Evolutionary conservation across 441 rosid genomes (phyloP).

Genomic region (Hura crepitans): DNA sequence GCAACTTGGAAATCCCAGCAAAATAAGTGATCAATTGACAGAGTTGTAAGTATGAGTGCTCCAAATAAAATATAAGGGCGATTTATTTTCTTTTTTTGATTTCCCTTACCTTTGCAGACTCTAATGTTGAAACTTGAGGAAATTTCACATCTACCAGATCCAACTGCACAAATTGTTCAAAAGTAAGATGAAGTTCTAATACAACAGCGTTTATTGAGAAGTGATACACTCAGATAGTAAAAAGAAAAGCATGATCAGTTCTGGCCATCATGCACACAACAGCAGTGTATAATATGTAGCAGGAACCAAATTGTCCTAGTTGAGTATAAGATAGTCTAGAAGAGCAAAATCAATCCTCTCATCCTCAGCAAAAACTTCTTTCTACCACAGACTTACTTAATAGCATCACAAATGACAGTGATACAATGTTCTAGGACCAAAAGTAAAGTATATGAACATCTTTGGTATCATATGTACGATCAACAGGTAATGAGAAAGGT

Average conservation of each 20-base stretch:
- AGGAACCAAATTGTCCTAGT: background rate
- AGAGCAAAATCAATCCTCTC: background rate
- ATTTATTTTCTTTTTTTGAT: constrained; percentile 3
- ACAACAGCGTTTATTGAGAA: background rate
- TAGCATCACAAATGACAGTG: background rate
- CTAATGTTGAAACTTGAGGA: constrained; percentile 41
- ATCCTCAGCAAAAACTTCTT: background rate
- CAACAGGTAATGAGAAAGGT: background rate
- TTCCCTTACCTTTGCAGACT: constrained; percentile 58
- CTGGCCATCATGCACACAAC: background rate
- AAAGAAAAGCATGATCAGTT: background rate
- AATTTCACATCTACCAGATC: constrained; percentile 58
- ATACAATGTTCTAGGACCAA: background rate
- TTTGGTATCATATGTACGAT: background rate
- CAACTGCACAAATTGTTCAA: constrained; percentile 50
- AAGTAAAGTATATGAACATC: background rate
- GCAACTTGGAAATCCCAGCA: constrained; percentile 8
- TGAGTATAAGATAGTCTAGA: background rate
- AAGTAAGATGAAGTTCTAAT: constrained; percentile 12
- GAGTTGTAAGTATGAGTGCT: background rate
- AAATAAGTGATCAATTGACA: constrained; percentile 4
- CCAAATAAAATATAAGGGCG: constrained; percentile 5
- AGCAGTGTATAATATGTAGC: background rate
- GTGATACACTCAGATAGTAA: background rate
- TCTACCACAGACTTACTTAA: background rate